Conservation (phyloP, 371 early-diverging fungal species). For the Lichtheimia ornata region DNA sequence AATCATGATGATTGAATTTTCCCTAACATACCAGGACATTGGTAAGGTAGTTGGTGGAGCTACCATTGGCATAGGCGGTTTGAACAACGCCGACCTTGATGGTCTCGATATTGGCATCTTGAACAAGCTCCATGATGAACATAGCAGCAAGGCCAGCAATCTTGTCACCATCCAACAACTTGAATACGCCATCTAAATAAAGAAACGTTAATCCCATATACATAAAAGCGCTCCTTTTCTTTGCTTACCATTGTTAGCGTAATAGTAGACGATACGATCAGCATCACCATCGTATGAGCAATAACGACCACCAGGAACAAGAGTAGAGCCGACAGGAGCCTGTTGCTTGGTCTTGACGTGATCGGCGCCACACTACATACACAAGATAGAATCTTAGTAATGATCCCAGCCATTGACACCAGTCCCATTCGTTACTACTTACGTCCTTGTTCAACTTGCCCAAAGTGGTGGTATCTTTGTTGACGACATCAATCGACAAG, state of each 20-base stretch:
- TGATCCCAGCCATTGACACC: not conserved
- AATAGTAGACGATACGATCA: conserved; percentile 98
- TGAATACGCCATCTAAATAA: conserved; percentile 71
- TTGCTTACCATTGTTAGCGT: conserved; percentile 62
- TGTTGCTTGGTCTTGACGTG: conserved; percentile 92
- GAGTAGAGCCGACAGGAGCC: conserved; percentile 71
- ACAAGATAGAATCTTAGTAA: not conserved
- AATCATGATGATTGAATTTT: not conserved
- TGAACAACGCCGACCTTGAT: conserved; percentile 96
- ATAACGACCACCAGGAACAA: conserved; percentile 71
- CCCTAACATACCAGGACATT: conserved; percentile 65
- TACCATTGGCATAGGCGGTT: conserved; percentile 99
- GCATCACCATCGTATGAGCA: conserved; percentile 99
- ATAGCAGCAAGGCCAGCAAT: conserved; percentile 93
- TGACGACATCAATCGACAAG: conserved; percentile 67
- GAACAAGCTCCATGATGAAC: conserved; percentile 87
- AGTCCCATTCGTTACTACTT: conserved; percentile 20
- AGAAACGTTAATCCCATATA: not conserved
- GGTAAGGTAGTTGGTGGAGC: conserved; percentile 89
- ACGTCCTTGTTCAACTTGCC: conserved; percentile 87
- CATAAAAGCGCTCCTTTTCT: not conserved
- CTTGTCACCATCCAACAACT: conserved; percentile 97
- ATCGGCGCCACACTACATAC: conserved; percentile 92
- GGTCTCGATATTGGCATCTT: conserved; percentile 71
- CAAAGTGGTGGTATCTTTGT: conserved; percentile 67